These are phyloP conservation scores for Achlya hypogyna DNA, from an alignment of 352 stramenopile species.

Conservation along the genomic window DNA sequence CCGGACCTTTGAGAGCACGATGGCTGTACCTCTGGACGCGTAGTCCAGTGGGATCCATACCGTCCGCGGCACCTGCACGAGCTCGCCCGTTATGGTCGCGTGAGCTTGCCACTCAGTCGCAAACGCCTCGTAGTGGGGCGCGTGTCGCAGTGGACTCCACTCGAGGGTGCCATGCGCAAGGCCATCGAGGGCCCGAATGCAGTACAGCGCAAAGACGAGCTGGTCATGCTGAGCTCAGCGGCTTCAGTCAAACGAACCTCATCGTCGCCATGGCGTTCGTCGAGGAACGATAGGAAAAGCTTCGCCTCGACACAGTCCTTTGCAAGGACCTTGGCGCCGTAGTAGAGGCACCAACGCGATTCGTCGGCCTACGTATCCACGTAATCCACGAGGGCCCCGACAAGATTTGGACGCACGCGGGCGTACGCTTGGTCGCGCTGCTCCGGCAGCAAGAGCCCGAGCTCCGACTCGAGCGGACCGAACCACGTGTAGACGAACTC, in stretches of 20 bases:
- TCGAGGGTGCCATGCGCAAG: constrained; percentile 46
- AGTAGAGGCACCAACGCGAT: constrained; percentile 90
- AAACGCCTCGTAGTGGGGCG: constrained; percentile 51
- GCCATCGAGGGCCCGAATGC: constrained; percentile 70
- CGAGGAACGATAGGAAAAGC: constrained; percentile 86
- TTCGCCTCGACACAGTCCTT: constrained; percentile 84
- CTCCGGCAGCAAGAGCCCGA: neutral
- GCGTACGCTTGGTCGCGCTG: constrained; percentile 18
- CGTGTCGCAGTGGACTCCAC: constrained; percentile 52
- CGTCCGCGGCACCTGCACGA: constrained; percentile 45
- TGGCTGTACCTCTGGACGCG: constrained; percentile 53
- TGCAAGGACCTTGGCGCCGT: constrained; percentile 82
- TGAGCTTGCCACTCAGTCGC: constrained; percentile 32
- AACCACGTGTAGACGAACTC: constrained; percentile 93
- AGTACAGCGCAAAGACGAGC: constrained; percentile 85
- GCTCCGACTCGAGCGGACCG: constrained; percentile 34
- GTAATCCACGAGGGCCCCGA: constrained; percentile 23
- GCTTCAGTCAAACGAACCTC: constrained; percentile 25
- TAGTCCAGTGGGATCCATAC: constrained; percentile 78
- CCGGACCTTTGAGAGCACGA: constrained; percentile 51
- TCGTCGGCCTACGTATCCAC: constrained; percentile 74
- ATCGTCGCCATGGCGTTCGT: constrained; percentile 90
- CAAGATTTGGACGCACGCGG: neutral
- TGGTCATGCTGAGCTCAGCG: constrained; percentile 12
- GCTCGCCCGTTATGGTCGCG: constrained; percentile 8